Evolutionary conservation across 2,329 filamentous ascomycete genomes (phyloP).

Genomic region (Penicillium sp.): DNA sequence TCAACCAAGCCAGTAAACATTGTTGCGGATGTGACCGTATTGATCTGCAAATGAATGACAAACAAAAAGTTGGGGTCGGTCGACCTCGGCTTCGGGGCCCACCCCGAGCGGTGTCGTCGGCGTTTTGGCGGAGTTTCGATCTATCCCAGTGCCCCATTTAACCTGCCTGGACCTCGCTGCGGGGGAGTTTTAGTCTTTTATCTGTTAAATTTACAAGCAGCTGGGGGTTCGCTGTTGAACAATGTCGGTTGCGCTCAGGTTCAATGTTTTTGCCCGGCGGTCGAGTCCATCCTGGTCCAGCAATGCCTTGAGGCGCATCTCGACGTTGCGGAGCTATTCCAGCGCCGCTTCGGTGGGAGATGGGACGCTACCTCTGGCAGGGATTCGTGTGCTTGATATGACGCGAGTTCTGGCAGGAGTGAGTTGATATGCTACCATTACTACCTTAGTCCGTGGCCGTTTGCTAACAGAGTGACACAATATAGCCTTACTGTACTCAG

Average conservation of each 20-base stretch:
- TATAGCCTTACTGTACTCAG: constrained; percentile 93
- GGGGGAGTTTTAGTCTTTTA: constrained; percentile 4
- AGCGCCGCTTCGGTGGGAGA: constrained; percentile 48
- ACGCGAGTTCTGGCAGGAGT: constrained; percentile 94
- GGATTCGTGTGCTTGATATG: constrained; percentile 92
- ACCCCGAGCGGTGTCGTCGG: constrained; percentile 34
- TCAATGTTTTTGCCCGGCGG: constrained; percentile 35
- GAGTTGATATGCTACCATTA: constrained; percentile 47
- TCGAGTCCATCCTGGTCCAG: constrained; percentile 29
- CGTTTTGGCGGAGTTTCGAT: constrained; percentile 35
- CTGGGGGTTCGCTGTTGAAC: constrained; percentile 6
- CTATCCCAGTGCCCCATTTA: constrained; percentile 27
- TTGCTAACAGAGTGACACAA: constrained; percentile 15
- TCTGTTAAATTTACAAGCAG: constrained; percentile 11
- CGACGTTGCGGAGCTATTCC: constrained; percentile 47
- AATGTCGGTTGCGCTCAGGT: constrained; percentile 36
- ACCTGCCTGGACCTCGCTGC: neutral
- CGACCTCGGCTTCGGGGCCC: constrained; percentile 36
- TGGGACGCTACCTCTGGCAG: constrained; percentile 73
- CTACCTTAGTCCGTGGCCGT: constrained; percentile 5
- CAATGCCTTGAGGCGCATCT: constrained; percentile 30
- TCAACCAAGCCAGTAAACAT: constrained; percentile 99
- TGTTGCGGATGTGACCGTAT: constrained; percentile 31
- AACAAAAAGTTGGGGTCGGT: constrained; percentile 22
- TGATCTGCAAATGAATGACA: constrained; percentile 26